Evolutionary conservation across 257 asterid species (phyloP).

Genomic region (Solanum pinnatisectum): DNA sequence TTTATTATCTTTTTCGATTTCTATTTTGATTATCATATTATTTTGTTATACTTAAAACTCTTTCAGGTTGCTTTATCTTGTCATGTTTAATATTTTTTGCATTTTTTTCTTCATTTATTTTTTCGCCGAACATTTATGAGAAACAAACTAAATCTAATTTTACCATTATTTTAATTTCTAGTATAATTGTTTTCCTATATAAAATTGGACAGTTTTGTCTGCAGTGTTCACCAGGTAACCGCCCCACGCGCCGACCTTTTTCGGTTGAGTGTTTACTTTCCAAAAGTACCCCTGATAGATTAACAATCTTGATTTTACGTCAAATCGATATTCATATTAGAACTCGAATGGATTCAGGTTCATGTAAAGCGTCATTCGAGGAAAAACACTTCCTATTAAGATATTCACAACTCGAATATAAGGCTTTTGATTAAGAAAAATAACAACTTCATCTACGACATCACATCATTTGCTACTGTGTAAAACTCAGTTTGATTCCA

Average conservation of each 20-base stretch:
- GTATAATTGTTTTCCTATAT: not conserved
- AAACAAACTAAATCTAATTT: too few relatives aligned
- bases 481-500: not conserved
- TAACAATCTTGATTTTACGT: conserved; percentile 6
- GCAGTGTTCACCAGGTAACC: conserved; percentile 10
- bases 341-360: not conserved
- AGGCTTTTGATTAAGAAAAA: too few relatives aligned
- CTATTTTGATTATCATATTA: not conserved
- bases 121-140: too few relatives aligned
- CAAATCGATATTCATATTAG: not conserved
- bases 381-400: too few relatives aligned
- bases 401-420: not conserved
- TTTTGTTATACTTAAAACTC: not conserved
- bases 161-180: not conserved
- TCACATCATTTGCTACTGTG: not conserved
- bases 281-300: not conserved
- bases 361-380: not conserved
- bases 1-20: not conserved
- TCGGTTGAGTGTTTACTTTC: not conserved
- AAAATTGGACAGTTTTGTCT: not conserved
- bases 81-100: not conserved
- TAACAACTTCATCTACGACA: too few relatives aligned
- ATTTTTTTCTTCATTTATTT: not conserved
- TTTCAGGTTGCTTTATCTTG: not conserved
- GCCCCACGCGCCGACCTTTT: conserved; percentile 17